Evolutionary conservation across 345 rosid species (phyloP).

Genomic region (Raphanus sativus): DNA sequence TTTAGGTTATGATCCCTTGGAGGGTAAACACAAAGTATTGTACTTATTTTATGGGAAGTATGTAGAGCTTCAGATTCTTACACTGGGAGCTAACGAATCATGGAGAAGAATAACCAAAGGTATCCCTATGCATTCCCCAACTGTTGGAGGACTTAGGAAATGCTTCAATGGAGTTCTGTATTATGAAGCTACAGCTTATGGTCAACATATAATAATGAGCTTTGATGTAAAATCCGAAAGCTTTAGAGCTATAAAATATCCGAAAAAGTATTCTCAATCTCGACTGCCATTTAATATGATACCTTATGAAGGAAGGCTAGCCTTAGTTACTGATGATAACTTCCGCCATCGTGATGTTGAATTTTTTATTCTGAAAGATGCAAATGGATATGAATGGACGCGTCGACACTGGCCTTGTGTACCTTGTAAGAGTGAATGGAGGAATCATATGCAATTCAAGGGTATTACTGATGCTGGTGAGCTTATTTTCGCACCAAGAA

Average conservation of each 20-base stretch:
- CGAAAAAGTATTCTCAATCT: not conserved
- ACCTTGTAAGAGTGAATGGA: not conserved
- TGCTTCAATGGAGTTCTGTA: slow-evolving; percentile 8
- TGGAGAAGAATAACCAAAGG: not conserved
- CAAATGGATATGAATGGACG: not conserved
- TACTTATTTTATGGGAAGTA: not conserved
- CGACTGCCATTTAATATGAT: not conserved
- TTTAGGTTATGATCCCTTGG: not conserved
- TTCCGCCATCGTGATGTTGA: not conserved
- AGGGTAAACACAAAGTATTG: not conserved
- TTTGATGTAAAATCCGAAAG: not conserved
- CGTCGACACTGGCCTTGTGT: not conserved
- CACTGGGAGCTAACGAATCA: not conserved
- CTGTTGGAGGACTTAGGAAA: not conserved
- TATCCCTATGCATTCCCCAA: not conserved
- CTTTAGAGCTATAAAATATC: not conserved
- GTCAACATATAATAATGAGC: not conserved
- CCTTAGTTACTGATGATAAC: not conserved
- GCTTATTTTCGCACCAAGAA: not conserved
- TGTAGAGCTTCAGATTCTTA: not conserved
- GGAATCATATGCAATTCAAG: not conserved
- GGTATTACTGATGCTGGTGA: slow-evolving; percentile 13
- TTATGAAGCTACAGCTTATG: not conserved
- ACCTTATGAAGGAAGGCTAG: not conserved
- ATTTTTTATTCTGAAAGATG: not conserved